A percentile compares a stretch with the other conserved stretches of the same genome.
These are phyloP conservation scores for Cryptosporidium canis DNA, from an alignment of 169 alveolate genomes.

Conservation along the genomic window DNA sequence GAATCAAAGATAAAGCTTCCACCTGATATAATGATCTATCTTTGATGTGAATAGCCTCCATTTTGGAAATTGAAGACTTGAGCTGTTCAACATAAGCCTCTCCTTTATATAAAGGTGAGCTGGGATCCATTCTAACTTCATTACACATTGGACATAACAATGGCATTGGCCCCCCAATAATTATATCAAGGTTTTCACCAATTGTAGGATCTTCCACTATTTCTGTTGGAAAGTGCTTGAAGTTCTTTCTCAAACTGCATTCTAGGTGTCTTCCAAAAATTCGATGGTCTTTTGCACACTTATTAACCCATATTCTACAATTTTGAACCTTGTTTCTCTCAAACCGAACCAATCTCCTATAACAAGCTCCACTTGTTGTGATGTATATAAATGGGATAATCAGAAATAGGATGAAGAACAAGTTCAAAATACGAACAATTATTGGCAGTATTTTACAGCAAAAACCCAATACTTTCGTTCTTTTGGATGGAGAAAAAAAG, in stretches of 20 bases:
- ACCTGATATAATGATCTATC: conserved; percentile 20
- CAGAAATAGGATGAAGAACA: conserved; percentile 19
- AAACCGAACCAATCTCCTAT: conserved; percentile 49
- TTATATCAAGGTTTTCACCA: conserved; percentile 59
- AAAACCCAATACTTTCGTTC: conserved; percentile 55
- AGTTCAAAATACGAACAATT: conserved; percentile 9
- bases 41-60: conserved; percentile 30
- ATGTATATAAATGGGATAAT: conserved; percentile 42
- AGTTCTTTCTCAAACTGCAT: conserved; percentile 66
- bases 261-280: conserved; percentile 62
- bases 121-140: conserved; percentile 65
- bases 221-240: conserved; percentile 59
- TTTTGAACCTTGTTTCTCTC: conserved; percentile 62
- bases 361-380: conserved; percentile 72
- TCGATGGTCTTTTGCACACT: conserved; percentile 66
- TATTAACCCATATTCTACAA: conserved; percentile 68
- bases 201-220: conserved; percentile 71
- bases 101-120: conserved; percentile 59
- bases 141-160: conserved; percentile 68
- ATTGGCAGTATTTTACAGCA: conserved; percentile 54
- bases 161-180: conserved; percentile 68
- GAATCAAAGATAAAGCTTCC: conserved; percentile 50
- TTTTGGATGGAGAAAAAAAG: conserved; percentile 68
- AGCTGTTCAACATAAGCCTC: conserved; percentile 68
- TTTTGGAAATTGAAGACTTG: conserved; percentile 54